Evolutionary conservation across 306 rosid genomes (phyloP), one percentile per base, ranked within the genome.

Genomic region (Neltuma alba): DNA sequence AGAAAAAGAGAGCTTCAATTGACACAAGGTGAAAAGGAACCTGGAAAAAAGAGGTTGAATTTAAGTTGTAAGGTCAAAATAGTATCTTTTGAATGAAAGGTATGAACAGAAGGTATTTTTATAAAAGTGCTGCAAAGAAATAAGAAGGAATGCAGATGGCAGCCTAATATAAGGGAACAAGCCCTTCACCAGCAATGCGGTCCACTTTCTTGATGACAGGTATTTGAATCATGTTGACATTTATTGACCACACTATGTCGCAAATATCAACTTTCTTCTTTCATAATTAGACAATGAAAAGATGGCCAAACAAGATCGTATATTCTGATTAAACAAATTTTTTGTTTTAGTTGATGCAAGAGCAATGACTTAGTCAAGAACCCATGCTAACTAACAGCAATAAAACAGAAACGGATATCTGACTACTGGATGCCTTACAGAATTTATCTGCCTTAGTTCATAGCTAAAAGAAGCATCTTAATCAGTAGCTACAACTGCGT

Each of bases 391-490:
- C 47, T 74, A 70, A 52, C 72, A 64, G 13, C 55, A 80, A 76
- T 57, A 80, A 38, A 12, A 61, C 48, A 47, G n/a, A 48, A 0
- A 31, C 27, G 55, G 34, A 21, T 66, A 14, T 66, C 9, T 37
- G 72, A 42, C 25, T 72, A 31, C 64, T 55, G 71, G 72, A 28
- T 31, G 57, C 79, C 41, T 72, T 20, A 13, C 11, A 50, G 37
- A 72, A 52, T 66, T 72, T 42, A 13, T 52, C 83, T 8, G 38
- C 67, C 72, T 21, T 23, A 16, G 52, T 21, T 47, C n/a, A 67
- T 9, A 78, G 81, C 78, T 72, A 37, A 73, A 74, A 47, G 44
- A 76, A 52, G 61, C 48, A 76, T 76, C 38, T 28, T 45, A 65
- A 44, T 36, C 16, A n/a, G 64, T 37, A 66, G 69, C 48, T 25